Conservation (phyloP, 2,329 filamentous ascomycete species). For the Stachybotrys chlorohalonatus region DNA sequence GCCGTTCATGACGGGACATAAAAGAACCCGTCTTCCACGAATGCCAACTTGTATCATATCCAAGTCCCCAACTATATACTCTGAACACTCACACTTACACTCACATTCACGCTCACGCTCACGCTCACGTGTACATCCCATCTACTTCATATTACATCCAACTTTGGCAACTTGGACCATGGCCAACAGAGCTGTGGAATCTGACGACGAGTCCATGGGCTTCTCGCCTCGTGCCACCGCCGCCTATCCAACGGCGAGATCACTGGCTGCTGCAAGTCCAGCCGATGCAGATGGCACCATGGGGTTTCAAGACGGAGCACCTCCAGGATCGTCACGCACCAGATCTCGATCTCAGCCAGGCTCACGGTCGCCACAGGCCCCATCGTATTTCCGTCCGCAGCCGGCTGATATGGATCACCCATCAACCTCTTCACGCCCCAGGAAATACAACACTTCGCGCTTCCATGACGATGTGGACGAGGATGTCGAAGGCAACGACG, state of each 20-base stretch:
- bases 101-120: background rate
- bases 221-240: background rate
- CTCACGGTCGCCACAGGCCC: background rate
- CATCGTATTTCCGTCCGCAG: background rate
- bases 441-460: slow-evolving; percentile 3
- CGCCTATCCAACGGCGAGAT: background rate
- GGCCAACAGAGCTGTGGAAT: background rate
- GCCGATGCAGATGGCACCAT: background rate
- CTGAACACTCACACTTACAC: background rate
- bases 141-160: background rate
- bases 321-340: background rate
- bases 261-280: background rate
- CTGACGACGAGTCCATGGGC: background rate
- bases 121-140: background rate
- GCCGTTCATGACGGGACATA: background rate
- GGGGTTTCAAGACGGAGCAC: background rate
- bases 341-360: background rate
- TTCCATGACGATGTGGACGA: slow-evolving; percentile 14
- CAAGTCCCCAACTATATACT: background rate
- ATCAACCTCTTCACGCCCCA: background rate
- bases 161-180: background rate
- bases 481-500: slow-evolving; percentile 6
- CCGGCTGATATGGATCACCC: background rate
- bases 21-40: background rate
- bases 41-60: no score